Base-by-base conservation (phyloP, 2,329 filamentous ascomycete species). In the Fusarium nodosum region DNA sequence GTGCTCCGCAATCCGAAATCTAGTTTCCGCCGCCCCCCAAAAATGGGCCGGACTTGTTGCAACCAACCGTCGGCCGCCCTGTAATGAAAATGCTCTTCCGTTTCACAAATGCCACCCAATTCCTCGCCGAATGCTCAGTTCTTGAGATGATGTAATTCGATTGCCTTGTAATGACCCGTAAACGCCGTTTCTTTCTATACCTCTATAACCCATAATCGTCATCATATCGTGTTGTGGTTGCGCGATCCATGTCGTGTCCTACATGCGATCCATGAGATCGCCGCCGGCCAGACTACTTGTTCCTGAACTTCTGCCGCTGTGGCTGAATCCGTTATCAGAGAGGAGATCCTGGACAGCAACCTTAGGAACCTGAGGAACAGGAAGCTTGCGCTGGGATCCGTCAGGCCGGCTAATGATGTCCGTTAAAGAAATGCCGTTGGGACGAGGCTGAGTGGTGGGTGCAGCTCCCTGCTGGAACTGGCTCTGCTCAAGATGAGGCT, bases 391-490 rank as follows among this genome's bases (percentile, higher is more conserved):
- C 81, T 96, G 93, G 26, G 92, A 91, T 38, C 93, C 93, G 69
- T 97, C 94, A 2, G 93, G 88, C 72, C 91, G 91, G 76, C 91
- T 93, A 83, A 98, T 96, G 76, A 98, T 98, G 78, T 98, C 95
- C 62, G 90, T 92, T 74, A 98, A 90, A 39, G 93, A 92, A 60
- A 97, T 88, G 41, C 94, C 94, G 58, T 85, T 87, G 72, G 87
- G 83, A 57, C 85, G 82, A 61, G 81, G 70, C 34, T 82, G 74
- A 81, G 78, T 81, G n/a, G 85, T 85, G 56, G 86, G 85, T 69
- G 85, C 85, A 69, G 87, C 86, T 34, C 75, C 74, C 28, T 80
- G 79, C 24, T 80, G 79, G 56, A 81, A 80, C 75, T 81, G 69
- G 70, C 77, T 64, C 77, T 79, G 67, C 41, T 88, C 85, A 13